Conservation (phyloP, 1,139 yeast genomes). For the Sugiyamaella novakii region DNA sequence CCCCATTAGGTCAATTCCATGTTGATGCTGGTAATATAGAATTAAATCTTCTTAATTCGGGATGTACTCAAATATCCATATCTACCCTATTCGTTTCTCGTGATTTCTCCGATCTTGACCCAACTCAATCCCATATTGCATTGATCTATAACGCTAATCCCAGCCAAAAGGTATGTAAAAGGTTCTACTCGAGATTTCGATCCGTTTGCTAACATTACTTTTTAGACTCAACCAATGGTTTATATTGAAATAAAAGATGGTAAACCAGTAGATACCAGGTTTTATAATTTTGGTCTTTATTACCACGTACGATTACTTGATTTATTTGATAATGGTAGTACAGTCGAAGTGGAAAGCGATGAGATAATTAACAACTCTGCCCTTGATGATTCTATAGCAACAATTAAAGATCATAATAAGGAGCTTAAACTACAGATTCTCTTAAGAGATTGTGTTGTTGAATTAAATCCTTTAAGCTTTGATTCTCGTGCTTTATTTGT, state of each 20-base stretch:
- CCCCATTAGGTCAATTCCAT: conserved; percentile 29
- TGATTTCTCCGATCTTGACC: conserved; percentile 30
- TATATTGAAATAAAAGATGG: conserved; percentile 28
- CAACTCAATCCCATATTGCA: conserved; percentile 26
- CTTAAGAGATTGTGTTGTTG: conserved; percentile 35
- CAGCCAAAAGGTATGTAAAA: conserved; percentile 28
- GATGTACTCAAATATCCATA: conserved; percentile 22
- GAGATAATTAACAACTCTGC: conserved; percentile 1
- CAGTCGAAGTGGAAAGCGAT: conserved; percentile 5
- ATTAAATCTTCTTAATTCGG: conserved; percentile 21
- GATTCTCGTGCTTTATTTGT: conserved; percentile 55
- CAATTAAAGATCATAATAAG: conserved; percentile 19
- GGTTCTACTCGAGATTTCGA: not conserved
- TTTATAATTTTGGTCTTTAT: conserved; percentile 34
- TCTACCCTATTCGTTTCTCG: conserved; percentile 27
- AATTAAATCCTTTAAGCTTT: conserved; percentile 45
- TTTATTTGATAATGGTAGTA: conserved; percentile 29
- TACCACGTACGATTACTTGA: conserved; percentile 36
- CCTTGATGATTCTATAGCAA: conserved; percentile 21
- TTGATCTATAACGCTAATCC: conserved; percentile 33
- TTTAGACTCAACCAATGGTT: conserved; percentile 30
- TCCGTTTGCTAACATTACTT: not conserved
- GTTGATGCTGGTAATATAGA: conserved; percentile 39
- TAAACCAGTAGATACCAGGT: conserved; percentile 25
- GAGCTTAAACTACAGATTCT: conserved; percentile 30